Evolutionary conservation across 352 stramenopile genomes (phyloP), one percentile per base, ranked within the genome.

Genomic region (Pythium coloratum): DNA sequence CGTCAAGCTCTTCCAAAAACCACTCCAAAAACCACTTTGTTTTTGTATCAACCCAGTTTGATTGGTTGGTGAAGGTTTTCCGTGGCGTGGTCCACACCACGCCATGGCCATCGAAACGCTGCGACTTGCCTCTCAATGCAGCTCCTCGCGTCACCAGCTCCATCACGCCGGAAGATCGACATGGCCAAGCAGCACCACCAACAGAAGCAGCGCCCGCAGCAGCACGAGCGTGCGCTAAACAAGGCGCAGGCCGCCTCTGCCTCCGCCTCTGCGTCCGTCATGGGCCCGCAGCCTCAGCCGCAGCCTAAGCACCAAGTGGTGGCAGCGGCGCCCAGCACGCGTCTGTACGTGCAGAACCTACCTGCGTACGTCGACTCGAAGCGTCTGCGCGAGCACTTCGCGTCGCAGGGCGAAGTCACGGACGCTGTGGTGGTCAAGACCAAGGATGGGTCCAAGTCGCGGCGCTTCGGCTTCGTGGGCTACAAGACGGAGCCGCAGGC

Each of bases 371-470:
- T 92, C 42, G 86, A 95, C 64, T 89, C 84, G 32, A 76, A 80
- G 38, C 80, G 84, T 16, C 66, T 95, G 55, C 77, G 84, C 34
- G 83, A 91, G 55, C 86, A 93, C 57, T 96, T 96, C 59, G 74
- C 67, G n/a, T 49, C 73, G 24, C 73, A 92, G 61, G 86, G 89
- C 14, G 84, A 95, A 53, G 89, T 97, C 62, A 97, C 91, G 40
- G 91, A 97, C 75, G 88, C 90, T 30, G 89, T 84, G 38, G 87
- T 97, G 46, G 84, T 97, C 56, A 82, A 84, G 68, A 97, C 88
- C n/a, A 96, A 96, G 67, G 88, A 96, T 64, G 88, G 88, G 53
- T 80, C 86, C 62, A 89, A 89, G 72, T 95, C 86, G 24, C 80
- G 86, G 7, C 86, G 86, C 63, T 95, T 95, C 50, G 86, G 86